Evolutionary conservation across 768 basidiomycete species (phyloP), one percentile per base, ranked within the genome.

Genomic region (Neoboletus magnificus): DNA sequence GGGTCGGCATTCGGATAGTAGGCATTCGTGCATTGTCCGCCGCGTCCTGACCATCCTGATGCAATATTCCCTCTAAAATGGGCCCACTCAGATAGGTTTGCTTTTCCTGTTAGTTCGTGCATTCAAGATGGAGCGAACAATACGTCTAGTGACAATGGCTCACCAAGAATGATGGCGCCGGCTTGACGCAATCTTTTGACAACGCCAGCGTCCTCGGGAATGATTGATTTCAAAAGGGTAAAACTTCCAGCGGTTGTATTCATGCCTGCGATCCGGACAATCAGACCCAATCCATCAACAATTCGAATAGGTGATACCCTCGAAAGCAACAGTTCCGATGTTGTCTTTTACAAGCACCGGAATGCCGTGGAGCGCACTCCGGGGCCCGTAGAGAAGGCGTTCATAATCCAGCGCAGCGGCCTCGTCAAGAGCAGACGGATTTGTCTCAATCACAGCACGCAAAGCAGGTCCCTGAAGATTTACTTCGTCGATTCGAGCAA

Each of bases 11-110:
- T 73, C 0, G 79, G 77, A 53, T 73, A 82, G 61, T 80, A 83
- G 13, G 81, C 77, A 53, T 74, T 78, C 4, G 74, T 78, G 43
- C 70, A 66, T 66, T 83, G 83, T 3, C 82, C 81, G 23, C 75
- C 73, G 9, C 82, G 73, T 16, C 80, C 81, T n/a, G 81, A 82
- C 81, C 82, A 85, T 12, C 82, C 83, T 1, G 74, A 76, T 1
- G 81, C 69, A 20, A 78, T 40, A 29, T 72, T 66, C 35, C 67
- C 82, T 40, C 82, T 67, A 53, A 76, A 80, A 59, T 79, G 74
- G 3, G 82, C 79, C 59, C 74, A 82, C 65, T 83, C 81, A 0
- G 81, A 82, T 16, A 83, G 67, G 57, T 82, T 82, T 12, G 81
- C 77, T 62, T 84, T 84, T 8, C 82, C 82, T 77, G 60, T 32